Base-by-base conservation (phyloP, 495 filamentous ascomycete genomes). In the Melanomma pulvis-pyrius region DNA sequence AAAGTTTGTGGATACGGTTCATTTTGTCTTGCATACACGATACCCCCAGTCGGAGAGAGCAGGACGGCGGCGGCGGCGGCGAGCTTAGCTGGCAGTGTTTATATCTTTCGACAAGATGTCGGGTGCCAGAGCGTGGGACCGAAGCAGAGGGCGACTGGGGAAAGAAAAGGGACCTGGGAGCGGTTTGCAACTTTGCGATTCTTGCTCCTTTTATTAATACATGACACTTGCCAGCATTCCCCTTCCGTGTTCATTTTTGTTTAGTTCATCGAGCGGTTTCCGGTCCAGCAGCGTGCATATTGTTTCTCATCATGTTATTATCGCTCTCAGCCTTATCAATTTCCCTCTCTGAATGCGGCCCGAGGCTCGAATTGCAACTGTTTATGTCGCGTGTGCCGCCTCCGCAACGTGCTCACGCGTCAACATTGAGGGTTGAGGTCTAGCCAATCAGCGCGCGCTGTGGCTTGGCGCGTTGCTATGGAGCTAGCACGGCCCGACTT, bases 21-120 rank as follows among this genome's bases (percentile, higher is more conserved):
- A 61, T 67, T 68, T 68, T 44, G 39, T 53, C 51, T 68, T 68
- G 58, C 58, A 58, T 60, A 68, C 36, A 68, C 65, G 65, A 68
- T 68, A 68, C 65, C 65, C 32, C 65, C 59, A 68, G 65, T 68
- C 65, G 65, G 39, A 60, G 48, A 67, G 52, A 59, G 56, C 62
- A 65, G 54, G 39, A 65, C 9, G 52, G 52, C 51, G 30, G 46
- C 13, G 41, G 62, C 17, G 29, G 53, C 24, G 46, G 12, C 15
- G 26, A 24, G 53, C 19, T 44, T 11, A 34, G 34, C 32, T 13
- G 32, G 28, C 29, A 36, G 44, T 50, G 22, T 8, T 41, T 1
- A 44, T 39, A 26, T 55, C 39, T 52, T 51, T 58, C 11, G 53
- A 41, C 39, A 51, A 52, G 49, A 63, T 63, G 30, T 63, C 1